A percentile compares a stretch with the other conserved stretches of the same genome.
Evolutionary conservation across 345 rosid genomes (phyloP).

Genomic region (Ceriops zippeliana): DNA sequence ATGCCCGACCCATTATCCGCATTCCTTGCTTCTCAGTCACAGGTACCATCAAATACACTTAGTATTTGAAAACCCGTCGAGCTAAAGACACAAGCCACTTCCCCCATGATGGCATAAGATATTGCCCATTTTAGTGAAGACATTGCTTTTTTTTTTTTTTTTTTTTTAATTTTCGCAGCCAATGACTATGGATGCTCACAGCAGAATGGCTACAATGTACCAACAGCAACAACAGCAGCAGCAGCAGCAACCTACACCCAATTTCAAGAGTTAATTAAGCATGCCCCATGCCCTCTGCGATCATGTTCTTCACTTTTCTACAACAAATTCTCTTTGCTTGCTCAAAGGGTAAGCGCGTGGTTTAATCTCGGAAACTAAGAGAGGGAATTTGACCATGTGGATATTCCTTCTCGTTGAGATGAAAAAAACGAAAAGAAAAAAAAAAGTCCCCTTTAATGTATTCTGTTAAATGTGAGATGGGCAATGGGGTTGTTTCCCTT

Average conservation of each 20-base stretch:
- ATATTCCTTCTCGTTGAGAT: too few species aligned
- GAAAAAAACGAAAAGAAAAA: too few species aligned
- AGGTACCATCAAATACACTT: constrained; percentile 32
- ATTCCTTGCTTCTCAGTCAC: constrained; percentile 70
- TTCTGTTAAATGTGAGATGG: too few species aligned
- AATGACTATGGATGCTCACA: constrained; percentile 70
- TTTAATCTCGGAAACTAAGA: too few species aligned
- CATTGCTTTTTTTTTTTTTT: neutral
- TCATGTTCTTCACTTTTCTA: neutral
- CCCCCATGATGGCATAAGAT: too few species aligned
- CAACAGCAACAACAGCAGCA: constrained; percentile 82
- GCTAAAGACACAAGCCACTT: too few species aligned
- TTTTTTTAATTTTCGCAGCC: constrained; percentile 39
- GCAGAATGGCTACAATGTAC: constrained; percentile 74
- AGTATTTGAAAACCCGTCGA: neutral
- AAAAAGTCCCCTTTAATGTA: too few species aligned
- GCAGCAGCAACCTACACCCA: constrained; percentile 51
- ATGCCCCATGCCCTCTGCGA: neutral
- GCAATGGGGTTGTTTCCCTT: too few species aligned
- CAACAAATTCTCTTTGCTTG: neutral
- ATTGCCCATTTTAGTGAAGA: neutral
- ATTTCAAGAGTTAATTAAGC: constrained; percentile 39
- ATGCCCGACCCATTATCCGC: constrained; percentile 61
- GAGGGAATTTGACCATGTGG: too few species aligned
- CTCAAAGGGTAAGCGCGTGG: too few species aligned